Conservation (phyloP, 2,329 filamentous ascomycete species). For the Pseudogymnoascus sp. region DNA sequence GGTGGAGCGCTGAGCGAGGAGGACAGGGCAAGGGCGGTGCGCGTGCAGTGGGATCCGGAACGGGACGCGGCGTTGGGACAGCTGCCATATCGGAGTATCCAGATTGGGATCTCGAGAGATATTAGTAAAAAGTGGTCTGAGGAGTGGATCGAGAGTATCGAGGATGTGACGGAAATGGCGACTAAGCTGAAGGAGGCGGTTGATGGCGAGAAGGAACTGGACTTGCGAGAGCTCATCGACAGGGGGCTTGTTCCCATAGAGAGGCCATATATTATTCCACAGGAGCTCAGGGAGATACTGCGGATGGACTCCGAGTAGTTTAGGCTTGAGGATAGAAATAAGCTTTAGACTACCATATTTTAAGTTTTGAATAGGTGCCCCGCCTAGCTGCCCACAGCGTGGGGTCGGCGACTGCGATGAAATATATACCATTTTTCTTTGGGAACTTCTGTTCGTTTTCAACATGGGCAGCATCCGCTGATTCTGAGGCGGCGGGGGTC, state of each 20-base stretch:
- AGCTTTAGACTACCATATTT: neutral
- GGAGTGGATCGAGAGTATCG: constrained; percentile 45
- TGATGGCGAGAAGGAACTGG: constrained; percentile 31
- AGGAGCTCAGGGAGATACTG: constrained; percentile 29
- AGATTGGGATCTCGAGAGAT: constrained; percentile 48
- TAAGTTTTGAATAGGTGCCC: neutral
- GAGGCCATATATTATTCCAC: constrained; percentile 35
- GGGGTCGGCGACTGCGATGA: neutral
- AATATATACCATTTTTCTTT: neutral
- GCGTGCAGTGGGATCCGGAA: constrained; percentile 60
- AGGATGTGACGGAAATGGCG: constrained; percentile 50
- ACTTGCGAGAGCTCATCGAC: constrained; percentile 30
- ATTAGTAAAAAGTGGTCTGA: constrained; percentile 40
- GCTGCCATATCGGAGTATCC: constrained; percentile 47
- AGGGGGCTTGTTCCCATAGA: constrained; percentile 39
- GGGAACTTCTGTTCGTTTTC: neutral
- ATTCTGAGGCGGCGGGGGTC: neutral
- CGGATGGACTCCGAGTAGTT: constrained; percentile 25
- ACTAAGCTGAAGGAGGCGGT: constrained; percentile 37
- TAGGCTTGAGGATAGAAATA: neutral
- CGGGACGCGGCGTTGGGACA: constrained; percentile 37
- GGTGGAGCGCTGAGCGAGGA: constrained; percentile 22
- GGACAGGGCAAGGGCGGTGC: constrained; percentile 32
- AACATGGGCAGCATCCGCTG: neutral
- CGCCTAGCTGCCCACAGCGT: neutral